Base-by-base conservation (phyloP, 257 asterid species). In the Echites panduratus region DNA sequence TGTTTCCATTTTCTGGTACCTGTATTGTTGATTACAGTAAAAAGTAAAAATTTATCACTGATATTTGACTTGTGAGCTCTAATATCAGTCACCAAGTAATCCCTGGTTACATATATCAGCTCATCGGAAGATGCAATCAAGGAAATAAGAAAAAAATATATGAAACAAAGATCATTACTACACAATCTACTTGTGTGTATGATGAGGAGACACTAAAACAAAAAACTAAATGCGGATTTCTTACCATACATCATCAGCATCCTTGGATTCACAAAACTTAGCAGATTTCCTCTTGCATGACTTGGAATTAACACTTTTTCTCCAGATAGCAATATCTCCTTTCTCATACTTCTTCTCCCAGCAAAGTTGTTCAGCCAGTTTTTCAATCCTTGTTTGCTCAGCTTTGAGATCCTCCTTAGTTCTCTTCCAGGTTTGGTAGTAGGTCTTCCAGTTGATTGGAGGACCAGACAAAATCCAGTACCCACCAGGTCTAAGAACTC, bases 271-370 rank as follows among this genome's bases (percentile, higher is more conserved):
- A 70, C 97, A 90, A 76, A 75, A 80, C 47, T 82, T 80, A 71
- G 80, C 83, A 70, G 91, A 80, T 81, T 81, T 82, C 66, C 87
- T 83, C 73, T 20, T 70, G 86, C 98, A 93, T 47, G 95, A 86
- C 72, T 85, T 79, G 66, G 84, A 65, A 69, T 89, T 87, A 38
- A 79, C 71, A 75, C 77, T 93, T 76, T 93, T 93, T 82, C 86
- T 84, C 80, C 82, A 93, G 80, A 93, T 90, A 54, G 97, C 97
- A 59, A 86, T 71, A 77, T 93, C 98, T 44, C 95, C 97, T 80
- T 89, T 89, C 86, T 93, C 98, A 48, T 90, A 93, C 85, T 93
- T 90, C 70, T 93, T 93, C 87, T 93, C 98, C 98, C 98, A 90
- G 87, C 98, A 93, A 81, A 93, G 98, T 68, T 44, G 76, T 82